Evolutionary conservation across 257 asterid genomes (phyloP).

Genomic region (Galeopsis tetrahit): DNA sequence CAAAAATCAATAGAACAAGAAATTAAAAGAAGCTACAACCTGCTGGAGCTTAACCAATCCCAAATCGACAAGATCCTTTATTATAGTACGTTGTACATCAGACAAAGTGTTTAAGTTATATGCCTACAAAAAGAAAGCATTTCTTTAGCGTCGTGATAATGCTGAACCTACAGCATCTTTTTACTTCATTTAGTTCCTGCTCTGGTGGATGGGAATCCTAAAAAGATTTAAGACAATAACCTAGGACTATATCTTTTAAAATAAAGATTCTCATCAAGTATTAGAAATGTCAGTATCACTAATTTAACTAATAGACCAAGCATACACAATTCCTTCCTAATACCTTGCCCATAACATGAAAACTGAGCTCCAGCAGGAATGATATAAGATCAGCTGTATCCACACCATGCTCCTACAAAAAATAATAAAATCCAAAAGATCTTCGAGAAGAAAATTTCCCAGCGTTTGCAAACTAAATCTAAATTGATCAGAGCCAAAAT

Average conservation of each 20-base stretch:
- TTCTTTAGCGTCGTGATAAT: constrained; percentile 28
- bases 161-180: constrained; percentile 27
- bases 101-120: constrained; percentile 80
- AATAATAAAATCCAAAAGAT: constrained; percentile 7
- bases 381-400: constrained; percentile 95
- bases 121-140: constrained; percentile 60
- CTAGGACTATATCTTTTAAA: neutral
- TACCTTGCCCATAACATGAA: constrained; percentile 97
- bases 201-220: constrained; percentile 18
- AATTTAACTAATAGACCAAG: constrained; percentile 21
- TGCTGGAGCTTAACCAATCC: constrained; percentile 96
- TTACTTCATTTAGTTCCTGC: constrained; percentile 22
- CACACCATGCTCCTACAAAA: constrained; percentile 86
- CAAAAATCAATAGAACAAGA: constrained; percentile 13
- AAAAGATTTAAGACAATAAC: constrained; percentile 9
- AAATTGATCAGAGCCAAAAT: constrained; percentile 11
- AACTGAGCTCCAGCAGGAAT: constrained; percentile 93
- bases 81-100: constrained; percentile 65
- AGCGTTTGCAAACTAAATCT: constrained; percentile 3
- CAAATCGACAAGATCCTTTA: constrained; percentile 89
- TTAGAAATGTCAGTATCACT: neutral
- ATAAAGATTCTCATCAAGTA: constrained; percentile 22
- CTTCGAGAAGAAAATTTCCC: neutral
- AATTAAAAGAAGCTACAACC: constrained; percentile 50
- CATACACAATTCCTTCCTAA: constrained; percentile 25